Base-by-base conservation (phyloP, 441 rosid species). In the Corymbia citriodora region DNA sequence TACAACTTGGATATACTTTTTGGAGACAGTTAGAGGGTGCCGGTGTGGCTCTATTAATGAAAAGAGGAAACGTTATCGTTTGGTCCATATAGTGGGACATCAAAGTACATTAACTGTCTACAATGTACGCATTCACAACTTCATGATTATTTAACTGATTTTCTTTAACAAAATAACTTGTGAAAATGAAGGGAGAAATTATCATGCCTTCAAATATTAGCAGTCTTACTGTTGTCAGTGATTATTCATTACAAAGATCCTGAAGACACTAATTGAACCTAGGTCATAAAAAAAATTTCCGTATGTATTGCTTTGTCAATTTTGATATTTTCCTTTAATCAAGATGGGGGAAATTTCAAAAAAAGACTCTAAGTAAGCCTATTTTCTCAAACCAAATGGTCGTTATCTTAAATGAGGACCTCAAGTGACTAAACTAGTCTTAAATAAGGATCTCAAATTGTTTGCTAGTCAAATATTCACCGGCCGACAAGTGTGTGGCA, bases 51-150 rank as follows among this genome's bases (percentile, higher is more conserved):
- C 49, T 85, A 10, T 21, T 61, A 12, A 13, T 89, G 83, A 88
- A 88, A 90, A 74, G 89, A 48, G 63, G 92, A 63, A 55, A 91
- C 4, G 86, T 95, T 19, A 55, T 90, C 2, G 92, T 93, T 9
- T 98, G 99, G 99, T 82, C 94, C 54, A 90, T 97, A 52, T 87
- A 93, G 79, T 97, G 97, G 99, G 98, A 98, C 91, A 94, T 95
- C 74, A 95, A 96, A 89, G 93, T 98, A 90, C 90, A 25, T 97
- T 98, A 63, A 93, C 95, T 16, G 89, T 93, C 36, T 98, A 98
- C 89, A 96, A 96, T 93, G 99, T 98, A 95, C 95, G 97, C 88
- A 93, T 29, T 40, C 16, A 82, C 65, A 90, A 89, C n/a, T 89
- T 8, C 29, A 14, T 48, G 5, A n/a, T 89, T 19, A 57, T 27